phyloP scores from a whole-genome alignment of 2,329 filamentous ascomycete species.

The Scopulariopsis brevicaulis region DNA sequence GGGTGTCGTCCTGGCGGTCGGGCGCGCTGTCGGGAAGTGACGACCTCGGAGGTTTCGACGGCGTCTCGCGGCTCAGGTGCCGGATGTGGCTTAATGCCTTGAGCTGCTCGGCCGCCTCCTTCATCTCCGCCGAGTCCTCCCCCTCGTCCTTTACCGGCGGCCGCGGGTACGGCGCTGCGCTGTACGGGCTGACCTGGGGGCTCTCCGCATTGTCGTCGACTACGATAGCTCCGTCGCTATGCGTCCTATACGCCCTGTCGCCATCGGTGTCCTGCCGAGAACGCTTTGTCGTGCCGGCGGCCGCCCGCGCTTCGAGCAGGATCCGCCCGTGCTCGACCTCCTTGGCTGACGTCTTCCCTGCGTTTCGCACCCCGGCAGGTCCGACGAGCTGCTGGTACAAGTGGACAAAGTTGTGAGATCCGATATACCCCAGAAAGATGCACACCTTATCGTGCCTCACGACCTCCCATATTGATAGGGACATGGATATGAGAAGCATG shows the following conservation, averaged over 20 bases:
- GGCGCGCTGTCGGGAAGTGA: slow-evolving; percentile 25
- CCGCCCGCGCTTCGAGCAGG: slow-evolving; percentile 39
- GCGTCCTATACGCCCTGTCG: background rate
- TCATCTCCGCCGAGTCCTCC: slow-evolving; percentile 58
- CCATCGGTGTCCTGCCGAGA: background rate
- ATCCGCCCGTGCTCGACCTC: slow-evolving; percentile 47
- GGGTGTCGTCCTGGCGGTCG: slow-evolving; percentile 14
- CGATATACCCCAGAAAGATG: slow-evolving; percentile 53
- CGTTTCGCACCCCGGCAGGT: slow-evolving; percentile 6
- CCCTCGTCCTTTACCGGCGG: slow-evolving; percentile 19
- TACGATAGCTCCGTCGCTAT: background rate
- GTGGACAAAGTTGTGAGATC: slow-evolving; percentile 55
- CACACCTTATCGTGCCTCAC: slow-evolving; percentile 57
- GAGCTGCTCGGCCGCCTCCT: slow-evolving; percentile 50
- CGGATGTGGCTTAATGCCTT: slow-evolving; percentile 55
- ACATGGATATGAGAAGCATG: slow-evolving; percentile 56
- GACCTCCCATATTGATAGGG: slow-evolving; percentile 49
- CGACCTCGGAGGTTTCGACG: slow-evolving; percentile 10
- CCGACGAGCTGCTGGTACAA: slow-evolving; percentile 49
- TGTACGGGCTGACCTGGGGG: slow-evolving; percentile 7
- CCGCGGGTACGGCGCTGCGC: background rate
- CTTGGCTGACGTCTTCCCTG: slow-evolving; percentile 29
- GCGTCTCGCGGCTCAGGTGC: slow-evolving; percentile 32
- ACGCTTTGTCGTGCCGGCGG: slow-evolving; percentile 18
- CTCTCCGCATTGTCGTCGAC: slow-evolving; percentile 1